Evolutionary conservation across 805 yeast species (phyloP), one percentile per base, ranked within the genome.

Genomic region (Schizosaccharomyces japonicus): DNA sequence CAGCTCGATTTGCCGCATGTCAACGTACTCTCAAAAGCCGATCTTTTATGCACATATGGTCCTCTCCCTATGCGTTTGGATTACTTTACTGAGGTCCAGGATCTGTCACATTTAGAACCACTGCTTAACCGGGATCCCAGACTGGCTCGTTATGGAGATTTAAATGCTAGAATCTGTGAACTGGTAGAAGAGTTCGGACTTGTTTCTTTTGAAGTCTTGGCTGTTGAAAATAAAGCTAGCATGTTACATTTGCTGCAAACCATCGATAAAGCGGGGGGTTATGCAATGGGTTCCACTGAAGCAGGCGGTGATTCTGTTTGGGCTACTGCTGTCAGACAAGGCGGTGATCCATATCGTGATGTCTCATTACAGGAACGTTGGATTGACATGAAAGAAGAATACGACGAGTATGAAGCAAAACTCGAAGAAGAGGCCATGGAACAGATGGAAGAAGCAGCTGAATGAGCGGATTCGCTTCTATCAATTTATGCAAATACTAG

Each of bases 281-380:
- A 90, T 58, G 71, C 80, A 54, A 83, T 82, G 65, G 99, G 99
- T 0, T 67, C 85, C 1, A 80, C 84, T 28, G 99, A 90, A 55
- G 69, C 87, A 5, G 94, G 95, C 1, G 98, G 96, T n/a, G 99
- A 90, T 58, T 73, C 87, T 0, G 75, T 90, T 1, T 90, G 98
- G 98, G 80, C 84, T n/a, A 94, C 87, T 55, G 94, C 95, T 0
- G 72, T 87, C 0, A 69, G 96, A 52, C 82, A 80, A 57, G 77
- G 85, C 34, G 75, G 80, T 8, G 53, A 57, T 36, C 51, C 51
- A 19, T n/a, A 26, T 49, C 62, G 60, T 39, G 51, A 61, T 10
- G 72, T 70, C 13, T 64, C 73, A 5, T 95, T 85, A 58, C 98
- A 90, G 54, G 98, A 90, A 53, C 68, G 99, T 50, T 90, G 98